Evolutionary conservation across 371 early-diverging fungal genomes (phyloP).

Genomic region (Syncephalis plumigaleata): DNA sequence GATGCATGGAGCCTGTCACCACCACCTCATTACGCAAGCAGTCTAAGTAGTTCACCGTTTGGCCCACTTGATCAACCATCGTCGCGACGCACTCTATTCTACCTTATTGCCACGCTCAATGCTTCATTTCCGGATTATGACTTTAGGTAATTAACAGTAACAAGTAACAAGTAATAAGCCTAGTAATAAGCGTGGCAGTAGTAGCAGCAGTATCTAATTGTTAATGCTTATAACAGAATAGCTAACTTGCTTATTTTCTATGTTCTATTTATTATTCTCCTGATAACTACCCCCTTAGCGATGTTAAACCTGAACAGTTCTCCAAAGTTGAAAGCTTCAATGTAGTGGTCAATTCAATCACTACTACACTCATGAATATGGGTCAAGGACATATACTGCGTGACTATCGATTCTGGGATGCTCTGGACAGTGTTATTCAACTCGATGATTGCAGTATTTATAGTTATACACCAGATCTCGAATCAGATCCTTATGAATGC

Average conservation of each 20-base stretch:
- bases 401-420: conserved; percentile 49
- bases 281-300: too few species aligned
- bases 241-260: background rate
- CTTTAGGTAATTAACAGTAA: conserved; percentile 66
- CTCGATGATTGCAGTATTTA: conserved; percentile 75
- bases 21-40: too few species aligned
- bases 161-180: too few species aligned
- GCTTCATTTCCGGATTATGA: conserved; percentile 90
- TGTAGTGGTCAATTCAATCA: conserved; percentile 64
- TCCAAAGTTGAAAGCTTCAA: conserved; percentile 48
- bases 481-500: conserved; percentile 76
- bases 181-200: too few species aligned
- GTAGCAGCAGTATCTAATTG: too few species aligned
- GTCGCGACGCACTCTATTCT: conserved; percentile 71
- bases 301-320: conserved; percentile 75
- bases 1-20: background rate
- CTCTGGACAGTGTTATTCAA: conserved; percentile 61
- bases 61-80: conserved; percentile 63
- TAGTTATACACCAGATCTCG: conserved; percentile 66
- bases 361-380: conserved; percentile 65
- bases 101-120: conserved; percentile 80
- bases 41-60: conserved; percentile 14
- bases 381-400: conserved; percentile 39
- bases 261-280: too few species aligned
- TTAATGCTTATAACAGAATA: too few species aligned